Conservation (phyloP, 306 rosid genomes). For the Lotus japonicus region DNA sequence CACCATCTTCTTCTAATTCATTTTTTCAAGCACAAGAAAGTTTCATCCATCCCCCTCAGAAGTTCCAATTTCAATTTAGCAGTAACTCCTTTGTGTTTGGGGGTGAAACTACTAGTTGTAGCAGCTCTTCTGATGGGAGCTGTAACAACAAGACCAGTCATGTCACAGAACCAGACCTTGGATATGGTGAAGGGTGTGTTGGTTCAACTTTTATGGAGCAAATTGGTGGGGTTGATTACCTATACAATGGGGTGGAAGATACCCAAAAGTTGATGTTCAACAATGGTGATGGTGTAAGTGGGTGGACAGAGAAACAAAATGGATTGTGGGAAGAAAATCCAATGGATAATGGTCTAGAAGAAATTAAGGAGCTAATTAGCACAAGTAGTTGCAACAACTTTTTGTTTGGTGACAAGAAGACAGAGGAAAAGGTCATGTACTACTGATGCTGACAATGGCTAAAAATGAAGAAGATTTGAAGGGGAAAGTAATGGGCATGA, state of each 20-base stretch:
- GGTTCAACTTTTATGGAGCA: constrained; percentile 11
- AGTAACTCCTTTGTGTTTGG: constrained; percentile 31
- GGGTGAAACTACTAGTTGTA: constrained; percentile 49
- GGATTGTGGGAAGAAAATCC: constrained; percentile 44
- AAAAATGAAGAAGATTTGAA: constrained; percentile 36
- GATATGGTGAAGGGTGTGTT: neutral
- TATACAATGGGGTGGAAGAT: constrained; percentile 32
- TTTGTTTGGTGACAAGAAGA: constrained; percentile 59
- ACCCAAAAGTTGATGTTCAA: constrained; percentile 27
- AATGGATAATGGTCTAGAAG: constrained; percentile 59
- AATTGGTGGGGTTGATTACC: constrained; percentile 14
- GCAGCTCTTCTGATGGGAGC: constrained; percentile 65
- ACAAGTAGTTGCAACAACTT: constrained; percentile 38
- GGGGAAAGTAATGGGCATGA: neutral
- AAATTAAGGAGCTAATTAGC: constrained; percentile 59
- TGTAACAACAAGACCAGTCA: constrained; percentile 24
- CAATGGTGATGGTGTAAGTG: constrained; percentile 10
- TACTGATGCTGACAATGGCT: constrained; percentile 45
- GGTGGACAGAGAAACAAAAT: constrained; percentile 24
- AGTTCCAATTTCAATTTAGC: constrained; percentile 14
- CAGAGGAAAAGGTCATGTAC: constrained; percentile 45
- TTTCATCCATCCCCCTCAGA: constrained; percentile 16
- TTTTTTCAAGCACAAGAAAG: constrained; percentile 43
- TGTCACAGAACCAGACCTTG: constrained; percentile 24
- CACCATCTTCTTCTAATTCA: constrained; percentile 26